A percentile compares a stretch with the other conserved stretches of the same genome.
These are phyloP conservation scores for Cyberlindnera japonica DNA, from an alignment of 805 yeast species.

Conservation along the genomic window DNA sequence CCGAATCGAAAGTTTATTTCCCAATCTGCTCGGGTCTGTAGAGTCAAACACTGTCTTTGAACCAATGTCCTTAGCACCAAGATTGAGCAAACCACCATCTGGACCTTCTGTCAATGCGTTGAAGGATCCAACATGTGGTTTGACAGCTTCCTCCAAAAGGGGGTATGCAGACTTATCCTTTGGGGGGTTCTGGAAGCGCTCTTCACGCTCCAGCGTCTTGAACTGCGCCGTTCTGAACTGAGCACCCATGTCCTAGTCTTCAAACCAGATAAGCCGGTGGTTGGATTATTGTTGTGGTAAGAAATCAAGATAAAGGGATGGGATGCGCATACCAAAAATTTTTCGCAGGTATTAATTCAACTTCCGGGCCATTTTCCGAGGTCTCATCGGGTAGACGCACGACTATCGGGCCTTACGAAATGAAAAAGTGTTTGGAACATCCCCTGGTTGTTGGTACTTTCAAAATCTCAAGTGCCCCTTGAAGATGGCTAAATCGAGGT, in stretches of 20 bases:
- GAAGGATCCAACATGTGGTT: constrained; percentile 94
- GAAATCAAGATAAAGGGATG: not conserved
- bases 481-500: constrained; percentile 80
- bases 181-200: constrained; percentile 84
- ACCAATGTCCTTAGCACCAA: constrained; percentile 88
- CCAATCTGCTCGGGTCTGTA: constrained; percentile 59
- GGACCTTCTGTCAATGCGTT: constrained; percentile 91
- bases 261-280: too few species aligned
- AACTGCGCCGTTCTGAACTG: constrained; percentile 40
- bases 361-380: too few species aligned
- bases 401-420: too few species aligned
- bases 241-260: constrained; percentile 25
- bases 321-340: constrained; percentile 6
- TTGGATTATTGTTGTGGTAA: too few species aligned
- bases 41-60: constrained; percentile 81
- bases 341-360: too few species aligned
- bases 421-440: not conserved
- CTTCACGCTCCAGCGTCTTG: constrained; percentile 81
- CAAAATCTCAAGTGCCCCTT: not conserved
- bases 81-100: constrained; percentile 77
- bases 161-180: constrained; percentile 82
- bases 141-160: constrained; percentile 80
- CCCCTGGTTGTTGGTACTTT: not conserved
- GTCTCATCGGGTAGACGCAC: constrained; percentile 15
- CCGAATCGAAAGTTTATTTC: constrained; percentile 80